A percentile compares a stretch with the other conserved stretches of the same genome.
Evolutionary conservation across 2,329 filamentous ascomycete species (phyloP).

Genomic region (Colletotrichum lentis): DNA sequence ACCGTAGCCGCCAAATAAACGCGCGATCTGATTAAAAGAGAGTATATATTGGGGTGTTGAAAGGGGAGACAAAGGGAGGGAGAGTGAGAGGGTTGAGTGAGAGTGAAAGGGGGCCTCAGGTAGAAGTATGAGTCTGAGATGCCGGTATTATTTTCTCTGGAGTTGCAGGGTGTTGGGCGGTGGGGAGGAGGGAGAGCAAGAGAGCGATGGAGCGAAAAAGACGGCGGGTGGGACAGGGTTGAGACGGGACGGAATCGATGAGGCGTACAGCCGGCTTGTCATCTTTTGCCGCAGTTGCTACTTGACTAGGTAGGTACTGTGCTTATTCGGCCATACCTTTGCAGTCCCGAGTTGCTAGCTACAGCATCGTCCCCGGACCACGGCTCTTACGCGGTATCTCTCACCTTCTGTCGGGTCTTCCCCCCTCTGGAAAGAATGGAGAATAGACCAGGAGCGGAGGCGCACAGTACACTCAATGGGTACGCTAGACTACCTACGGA

Average conservation of each 20-base stretch:
- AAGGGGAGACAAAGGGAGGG: conserved; percentile 21
- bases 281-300: not conserved
- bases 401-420: conserved; percentile 10
- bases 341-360: not conserved
- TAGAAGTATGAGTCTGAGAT: conserved; percentile 34
- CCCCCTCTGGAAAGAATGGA: conserved; percentile 32
- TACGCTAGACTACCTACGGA: conserved; percentile 27
- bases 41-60: conserved; percentile 42
- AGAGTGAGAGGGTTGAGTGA: not conserved
- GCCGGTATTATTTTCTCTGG: conserved; percentile 25
- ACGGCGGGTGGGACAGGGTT: conserved; percentile 14
- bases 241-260: conserved; percentile 34
- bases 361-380: conserved; percentile 4
- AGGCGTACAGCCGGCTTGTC: conserved; percentile 24
- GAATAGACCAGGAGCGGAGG: conserved; percentile 24
- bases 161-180: conserved; percentile 1
- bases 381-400: conserved; percentile 12
- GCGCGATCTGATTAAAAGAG: conserved; percentile 61
- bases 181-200: conserved; percentile 8
- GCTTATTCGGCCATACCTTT: not conserved
- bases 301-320: not conserved
- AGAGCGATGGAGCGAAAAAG: not conserved
- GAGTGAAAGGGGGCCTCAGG: conserved; percentile 26
- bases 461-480: conserved; percentile 7
- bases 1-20: conserved; percentile 85